Percentiles rank a stretch among this genome's conserved stretches.
phyloP scores from a whole-genome alignment of 345 rosid genomes.

The Salix purpurea region DNA sequence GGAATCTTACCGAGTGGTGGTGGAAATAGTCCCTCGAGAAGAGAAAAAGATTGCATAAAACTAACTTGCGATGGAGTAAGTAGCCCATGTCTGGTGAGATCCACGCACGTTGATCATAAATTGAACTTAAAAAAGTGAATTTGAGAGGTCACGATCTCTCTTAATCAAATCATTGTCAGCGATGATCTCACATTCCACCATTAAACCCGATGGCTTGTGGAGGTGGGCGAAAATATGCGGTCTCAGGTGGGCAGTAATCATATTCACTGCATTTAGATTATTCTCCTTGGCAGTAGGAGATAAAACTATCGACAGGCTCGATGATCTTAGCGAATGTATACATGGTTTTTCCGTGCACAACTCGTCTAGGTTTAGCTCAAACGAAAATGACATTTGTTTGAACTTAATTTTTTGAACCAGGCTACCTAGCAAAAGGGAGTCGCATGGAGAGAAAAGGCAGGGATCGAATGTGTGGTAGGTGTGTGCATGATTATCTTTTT shows the following conservation, averaged over 20 bases:
- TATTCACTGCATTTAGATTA: background rate
- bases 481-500: background rate
- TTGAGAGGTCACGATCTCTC: background rate
- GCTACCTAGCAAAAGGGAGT: background rate
- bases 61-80: background rate
- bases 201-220: background rate
- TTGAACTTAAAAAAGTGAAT: background rate
- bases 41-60: background rate
- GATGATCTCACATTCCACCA: background rate
- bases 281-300: background rate
- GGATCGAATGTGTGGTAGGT: background rate
- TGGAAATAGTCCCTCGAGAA: background rate
- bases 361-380: background rate
- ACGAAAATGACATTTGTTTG: background rate
- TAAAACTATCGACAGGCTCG: background rate
- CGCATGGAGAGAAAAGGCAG: background rate
- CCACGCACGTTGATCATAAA: background rate
- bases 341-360: constrained; percentile 5
- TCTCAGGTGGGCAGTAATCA: background rate
- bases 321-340: background rate
- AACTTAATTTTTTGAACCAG: background rate
- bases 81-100: background rate
- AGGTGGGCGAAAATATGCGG: background rate
- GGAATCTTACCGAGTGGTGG: background rate
- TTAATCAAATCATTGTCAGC: background rate